Evolutionary conservation across 306 rosid genomes (phyloP).

Genomic region (Quillaja saponaria): DNA sequence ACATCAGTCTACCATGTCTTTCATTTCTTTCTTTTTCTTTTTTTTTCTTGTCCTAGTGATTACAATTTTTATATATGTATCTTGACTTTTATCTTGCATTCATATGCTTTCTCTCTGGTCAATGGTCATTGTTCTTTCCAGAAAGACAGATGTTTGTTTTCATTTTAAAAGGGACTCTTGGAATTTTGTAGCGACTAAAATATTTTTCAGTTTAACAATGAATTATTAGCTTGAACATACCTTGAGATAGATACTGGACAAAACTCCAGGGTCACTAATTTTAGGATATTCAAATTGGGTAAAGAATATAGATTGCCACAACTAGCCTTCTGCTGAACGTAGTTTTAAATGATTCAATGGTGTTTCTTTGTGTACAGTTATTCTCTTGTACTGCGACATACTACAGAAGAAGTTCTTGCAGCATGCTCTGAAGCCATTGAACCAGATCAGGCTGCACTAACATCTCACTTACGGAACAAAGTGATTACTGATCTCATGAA

Average conservation of each 20-base stretch:
- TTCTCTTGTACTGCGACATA: constrained; percentile 91
- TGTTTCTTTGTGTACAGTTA: constrained; percentile 54
- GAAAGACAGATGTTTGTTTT: constrained; percentile 3
- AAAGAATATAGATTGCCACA: too few species aligned
- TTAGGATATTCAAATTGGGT: too few species aligned
- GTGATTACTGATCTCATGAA: constrained; percentile 69
- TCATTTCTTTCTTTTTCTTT: too few species aligned
- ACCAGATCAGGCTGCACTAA: constrained; percentile 73
- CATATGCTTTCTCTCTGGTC: constrained; percentile 6
- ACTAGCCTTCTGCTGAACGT: constrained; percentile 14
- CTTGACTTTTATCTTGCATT: constrained; percentile 9
- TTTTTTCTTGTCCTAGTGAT: constrained; percentile 3
- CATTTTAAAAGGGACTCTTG: constrained; percentile 4
- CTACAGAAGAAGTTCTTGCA: constrained; percentile 94
- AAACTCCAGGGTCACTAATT: too few species aligned
- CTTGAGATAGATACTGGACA: constrained; percentile 3
- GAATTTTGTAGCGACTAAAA: constrained; percentile 6
- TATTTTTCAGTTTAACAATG: constrained; percentile 8
- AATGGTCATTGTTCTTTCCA: not conserved
- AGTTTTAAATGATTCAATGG: constrained; percentile 12
- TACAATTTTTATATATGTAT: constrained; percentile 5
- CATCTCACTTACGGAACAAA: constrained; percentile 66
- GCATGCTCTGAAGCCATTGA: constrained; percentile 87
- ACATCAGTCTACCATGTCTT: not conserved
- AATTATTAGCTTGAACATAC: constrained; percentile 1